phyloP scores from a whole-genome alignment of 768 basidiomycete species.

The Trametes sanguinea region DNA sequence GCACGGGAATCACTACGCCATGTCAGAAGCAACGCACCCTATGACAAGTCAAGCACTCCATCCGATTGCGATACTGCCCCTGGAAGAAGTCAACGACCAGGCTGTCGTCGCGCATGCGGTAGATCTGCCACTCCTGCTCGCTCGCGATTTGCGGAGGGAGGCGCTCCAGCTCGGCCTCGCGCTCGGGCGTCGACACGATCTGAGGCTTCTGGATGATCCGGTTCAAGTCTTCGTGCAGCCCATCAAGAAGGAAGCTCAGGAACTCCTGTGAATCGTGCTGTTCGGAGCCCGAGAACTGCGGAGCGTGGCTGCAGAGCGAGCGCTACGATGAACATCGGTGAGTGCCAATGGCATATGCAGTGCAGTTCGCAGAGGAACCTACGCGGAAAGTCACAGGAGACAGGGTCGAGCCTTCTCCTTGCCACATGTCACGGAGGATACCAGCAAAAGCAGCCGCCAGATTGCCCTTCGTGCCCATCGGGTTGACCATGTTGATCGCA shows the following conservation, averaged over 20 bases:
- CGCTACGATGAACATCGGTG: slow-evolving; percentile 39
- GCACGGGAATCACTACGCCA: too few species aligned
- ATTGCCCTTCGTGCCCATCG: slow-evolving; percentile 83
- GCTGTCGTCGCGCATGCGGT: slow-evolving; percentile 88
- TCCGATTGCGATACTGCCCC: slow-evolving; percentile 89
- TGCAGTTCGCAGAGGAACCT: slow-evolving; percentile 30
- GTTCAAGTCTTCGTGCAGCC: slow-evolving; percentile 95
- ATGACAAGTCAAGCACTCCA: slow-evolving; percentile 88
- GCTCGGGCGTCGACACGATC: slow-evolving; percentile 66
- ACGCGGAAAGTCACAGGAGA: slow-evolving; percentile 86
- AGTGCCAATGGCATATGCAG: slow-evolving; percentile 10
- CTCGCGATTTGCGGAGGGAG: slow-evolving; percentile 86
- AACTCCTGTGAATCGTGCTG: slow-evolving; percentile 99
- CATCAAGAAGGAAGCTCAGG: slow-evolving; percentile 90
- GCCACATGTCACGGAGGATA: slow-evolving; percentile 86
- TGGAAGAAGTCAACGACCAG: slow-evolving; percentile 97
- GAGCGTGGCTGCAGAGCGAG: slow-evolving; percentile 57
- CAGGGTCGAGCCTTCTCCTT: slow-evolving; percentile 79
- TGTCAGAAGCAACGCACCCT: slow-evolving; percentile 55
- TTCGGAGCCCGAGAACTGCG: slow-evolving; percentile 80
- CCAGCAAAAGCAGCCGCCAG: slow-evolving; percentile 82
- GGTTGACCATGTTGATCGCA: slow-evolving; percentile 84
- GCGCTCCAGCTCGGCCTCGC: slow-evolving; percentile 87
- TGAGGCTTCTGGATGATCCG: slow-evolving; percentile 75
- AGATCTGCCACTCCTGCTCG: slow-evolving; percentile 90